Conservation (phyloP, 495 filamentous ascomycete species). For the Bacidia rubella region DNA sequence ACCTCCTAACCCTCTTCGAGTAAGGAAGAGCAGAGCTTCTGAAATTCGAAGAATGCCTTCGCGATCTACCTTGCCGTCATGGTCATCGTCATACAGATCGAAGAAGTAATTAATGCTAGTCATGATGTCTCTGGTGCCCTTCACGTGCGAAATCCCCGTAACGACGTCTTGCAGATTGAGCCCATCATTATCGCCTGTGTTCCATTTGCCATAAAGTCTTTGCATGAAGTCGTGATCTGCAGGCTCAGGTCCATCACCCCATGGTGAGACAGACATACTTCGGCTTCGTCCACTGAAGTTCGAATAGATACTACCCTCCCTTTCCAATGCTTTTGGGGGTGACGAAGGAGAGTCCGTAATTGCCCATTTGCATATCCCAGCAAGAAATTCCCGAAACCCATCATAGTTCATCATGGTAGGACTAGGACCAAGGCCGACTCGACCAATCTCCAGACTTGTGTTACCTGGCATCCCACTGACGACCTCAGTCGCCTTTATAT, state of each 20-base stretch:
- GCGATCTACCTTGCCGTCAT: constrained; percentile 85
- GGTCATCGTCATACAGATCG: constrained; percentile 86
- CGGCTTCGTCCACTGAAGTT: constrained; percentile 35
- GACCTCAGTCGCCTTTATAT: constrained; percentile 38
- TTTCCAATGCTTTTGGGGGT: constrained; percentile 39
- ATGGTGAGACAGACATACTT: constrained; percentile 46
- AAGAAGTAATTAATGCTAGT: constrained; percentile 95
- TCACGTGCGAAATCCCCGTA: constrained; percentile 74
- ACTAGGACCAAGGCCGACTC: constrained; percentile 81
- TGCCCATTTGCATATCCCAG: constrained; percentile 81
- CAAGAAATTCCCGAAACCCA: constrained; percentile 85
- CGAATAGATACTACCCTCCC: constrained; percentile 42
- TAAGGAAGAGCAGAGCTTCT: constrained; percentile 86
- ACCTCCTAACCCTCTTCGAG: constrained; percentile 70
- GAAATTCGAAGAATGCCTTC: constrained; percentile 93
- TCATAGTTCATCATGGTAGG: constrained; percentile 90
- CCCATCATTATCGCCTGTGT: constrained; percentile 56
- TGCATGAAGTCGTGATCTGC: constrained; percentile 93
- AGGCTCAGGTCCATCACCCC: constrained; percentile 65
- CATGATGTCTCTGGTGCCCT: constrained; percentile 91
- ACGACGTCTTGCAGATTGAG: constrained; percentile 84
- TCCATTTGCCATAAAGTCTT: constrained; percentile 80
- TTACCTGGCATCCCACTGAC: constrained; percentile 32
- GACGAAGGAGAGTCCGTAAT: constrained; percentile 62
- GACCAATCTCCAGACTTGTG: constrained; percentile 50